Evolutionary conservation across 441 rosid species (phyloP).

Genomic region (Gossypium lobatum): DNA sequence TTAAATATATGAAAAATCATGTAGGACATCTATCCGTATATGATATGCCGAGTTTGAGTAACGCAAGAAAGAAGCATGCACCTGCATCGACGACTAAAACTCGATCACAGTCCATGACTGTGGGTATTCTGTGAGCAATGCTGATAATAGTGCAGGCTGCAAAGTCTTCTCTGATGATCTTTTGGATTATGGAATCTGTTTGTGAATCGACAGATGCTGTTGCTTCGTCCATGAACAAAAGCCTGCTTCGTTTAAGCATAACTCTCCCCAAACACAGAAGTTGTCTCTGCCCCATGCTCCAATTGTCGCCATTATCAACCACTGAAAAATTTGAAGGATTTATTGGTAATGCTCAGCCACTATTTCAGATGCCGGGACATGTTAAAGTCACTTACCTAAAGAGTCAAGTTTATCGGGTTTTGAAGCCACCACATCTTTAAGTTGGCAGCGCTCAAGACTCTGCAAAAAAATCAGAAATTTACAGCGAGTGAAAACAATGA

Average conservation of each 20-base stretch:
- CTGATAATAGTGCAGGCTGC: conserved; percentile 75
- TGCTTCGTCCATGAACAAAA: conserved; percentile 85
- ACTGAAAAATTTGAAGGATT: conserved; percentile 30
- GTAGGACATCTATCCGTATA: neutral
- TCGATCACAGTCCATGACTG: conserved; percentile 88
- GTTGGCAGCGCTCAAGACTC: conserved; percentile 90
- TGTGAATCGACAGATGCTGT: conserved; percentile 94
- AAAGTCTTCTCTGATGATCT: conserved; percentile 63
- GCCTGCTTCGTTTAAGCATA: conserved; percentile 70
- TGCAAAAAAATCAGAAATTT: conserved; percentile 17
- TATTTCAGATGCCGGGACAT: neutral
- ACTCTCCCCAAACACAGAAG: conserved; percentile 88
- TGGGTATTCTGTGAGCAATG: conserved; percentile 91
- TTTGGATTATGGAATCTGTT: conserved; percentile 79
- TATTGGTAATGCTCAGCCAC: neutral
- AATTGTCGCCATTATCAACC: conserved; percentile 81
- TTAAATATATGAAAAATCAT: neutral
- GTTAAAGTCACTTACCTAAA: conserved; percentile 33
- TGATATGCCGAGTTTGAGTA: neutral
- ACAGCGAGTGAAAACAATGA: neutral
- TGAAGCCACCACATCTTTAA: conserved; percentile 63
- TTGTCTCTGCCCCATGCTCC: conserved; percentile 99
- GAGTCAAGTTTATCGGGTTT: conserved; percentile 83
- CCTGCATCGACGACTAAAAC: conserved; percentile 85
- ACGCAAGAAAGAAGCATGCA: conserved; percentile 7